Conservation (phyloP, 768 basidiomycete genomes). For the Tylopilus sp. region DNA sequence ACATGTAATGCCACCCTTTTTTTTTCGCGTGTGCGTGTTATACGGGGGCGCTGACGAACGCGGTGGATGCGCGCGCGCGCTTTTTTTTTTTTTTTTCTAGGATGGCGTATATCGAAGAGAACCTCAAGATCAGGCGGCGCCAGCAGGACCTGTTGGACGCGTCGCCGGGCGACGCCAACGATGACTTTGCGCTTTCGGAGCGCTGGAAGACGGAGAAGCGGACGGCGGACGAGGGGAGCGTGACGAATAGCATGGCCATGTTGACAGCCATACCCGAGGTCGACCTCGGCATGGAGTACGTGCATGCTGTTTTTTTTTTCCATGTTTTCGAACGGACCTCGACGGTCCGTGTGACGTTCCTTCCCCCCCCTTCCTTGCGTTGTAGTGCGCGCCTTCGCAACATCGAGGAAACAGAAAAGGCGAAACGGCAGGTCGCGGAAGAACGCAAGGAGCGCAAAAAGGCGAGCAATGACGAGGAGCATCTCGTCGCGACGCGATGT, state of each 20-base stretch:
- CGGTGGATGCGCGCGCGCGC: too few relatives aligned
- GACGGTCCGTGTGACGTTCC: too few relatives aligned
- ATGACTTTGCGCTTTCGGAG: constrained; percentile 72
- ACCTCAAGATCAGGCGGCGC: constrained; percentile 71
- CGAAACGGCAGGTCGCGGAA: constrained; percentile 82
- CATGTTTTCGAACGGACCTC: too few relatives aligned
- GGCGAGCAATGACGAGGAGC: constrained; percentile 65
- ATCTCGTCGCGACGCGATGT: constrained; percentile 88
- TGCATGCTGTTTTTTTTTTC: constrained; percentile 13
- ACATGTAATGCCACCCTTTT: constrained; percentile 74
- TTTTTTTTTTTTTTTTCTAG: too few relatives aligned
- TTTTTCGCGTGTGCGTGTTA: background rate
- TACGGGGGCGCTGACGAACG: too few relatives aligned
- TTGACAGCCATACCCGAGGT: constrained; percentile 97
- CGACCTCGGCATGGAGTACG: constrained; percentile 97
- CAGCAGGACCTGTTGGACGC: constrained; percentile 46
- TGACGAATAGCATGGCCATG: constrained; percentile 93
- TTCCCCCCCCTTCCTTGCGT: too few relatives aligned
- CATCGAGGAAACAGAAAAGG: constrained; percentile 97
- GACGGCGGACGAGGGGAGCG: constrained; percentile 80
- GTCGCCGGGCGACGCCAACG: constrained; percentile 51
- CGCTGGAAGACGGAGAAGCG: constrained; percentile 58
- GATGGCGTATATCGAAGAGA: constrained; percentile 98
- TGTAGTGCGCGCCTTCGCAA: constrained; percentile 83
- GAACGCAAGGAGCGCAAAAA: constrained; percentile 59